Percentiles rank a stretch among this genome's conserved stretches.
These are phyloP conservation scores for Starmerella apicola DNA, from an alignment of 805 yeast species.

Conservation along the genomic window DNA sequence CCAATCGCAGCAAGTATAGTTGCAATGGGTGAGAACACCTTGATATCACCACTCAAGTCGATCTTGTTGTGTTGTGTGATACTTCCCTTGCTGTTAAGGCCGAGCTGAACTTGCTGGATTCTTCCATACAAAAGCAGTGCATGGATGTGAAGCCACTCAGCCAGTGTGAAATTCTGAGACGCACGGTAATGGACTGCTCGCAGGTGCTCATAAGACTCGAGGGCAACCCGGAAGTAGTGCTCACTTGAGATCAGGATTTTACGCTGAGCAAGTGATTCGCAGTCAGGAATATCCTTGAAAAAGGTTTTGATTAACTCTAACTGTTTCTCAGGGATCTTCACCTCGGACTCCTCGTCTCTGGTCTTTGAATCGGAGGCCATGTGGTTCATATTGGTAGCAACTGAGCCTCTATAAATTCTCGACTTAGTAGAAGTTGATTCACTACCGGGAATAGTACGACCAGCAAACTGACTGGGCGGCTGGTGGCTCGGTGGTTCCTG, in stretches of 20 bases:
- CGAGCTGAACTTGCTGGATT: conserved; percentile 7
- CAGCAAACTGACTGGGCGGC: too few relatives aligned
- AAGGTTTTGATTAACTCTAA: too few relatives aligned
- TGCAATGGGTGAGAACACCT: conserved; percentile 13
- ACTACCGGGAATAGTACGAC: too few relatives aligned
- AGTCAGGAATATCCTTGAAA: not conserved
- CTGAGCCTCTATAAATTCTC: too few relatives aligned
- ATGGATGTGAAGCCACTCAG: conserved; percentile 19
- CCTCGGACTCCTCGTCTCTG: too few relatives aligned
- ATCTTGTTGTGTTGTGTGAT: conserved; percentile 8
- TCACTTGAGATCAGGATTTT: conserved; percentile 11
- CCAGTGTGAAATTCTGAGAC: conserved; percentile 13
- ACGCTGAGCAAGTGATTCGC: not conserved
- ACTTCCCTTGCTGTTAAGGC: not conserved
- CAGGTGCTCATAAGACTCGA: conserved; percentile 13
- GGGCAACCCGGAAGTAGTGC: conserved; percentile 14
- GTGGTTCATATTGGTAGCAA: too few relatives aligned
- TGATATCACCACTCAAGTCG: conserved; percentile 3
- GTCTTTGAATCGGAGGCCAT: too few relatives aligned
- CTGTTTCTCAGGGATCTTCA: too few relatives aligned
- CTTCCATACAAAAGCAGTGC: conserved; percentile 14
- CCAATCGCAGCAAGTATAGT: conserved; percentile 10
- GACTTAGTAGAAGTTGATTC: too few relatives aligned
- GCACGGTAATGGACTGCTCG: conserved; percentile 14
- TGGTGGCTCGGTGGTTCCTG: not conserved